Percentiles rank a stretch among this genome's conserved stretches.
Evolutionary conservation across 2,329 filamentous ascomycete genomes (phyloP).

Genomic region (Ceratocystiopsis minuta): DNA sequence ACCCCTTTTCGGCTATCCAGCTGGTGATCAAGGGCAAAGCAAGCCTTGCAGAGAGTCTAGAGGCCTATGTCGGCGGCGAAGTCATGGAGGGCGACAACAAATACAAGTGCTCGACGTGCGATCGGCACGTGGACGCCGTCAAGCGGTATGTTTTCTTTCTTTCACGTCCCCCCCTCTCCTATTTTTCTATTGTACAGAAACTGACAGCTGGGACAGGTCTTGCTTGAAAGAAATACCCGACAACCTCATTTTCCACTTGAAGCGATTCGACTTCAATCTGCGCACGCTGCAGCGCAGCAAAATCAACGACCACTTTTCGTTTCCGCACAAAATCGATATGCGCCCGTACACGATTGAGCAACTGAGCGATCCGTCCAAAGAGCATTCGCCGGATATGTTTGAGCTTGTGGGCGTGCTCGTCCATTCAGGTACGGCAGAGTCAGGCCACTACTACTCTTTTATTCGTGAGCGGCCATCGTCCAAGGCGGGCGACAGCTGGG

Average conservation of each 20-base stretch:
- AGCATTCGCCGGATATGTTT: conserved; percentile 54
- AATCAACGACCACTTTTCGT: conserved; percentile 88
- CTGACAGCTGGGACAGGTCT: conserved; percentile 30
- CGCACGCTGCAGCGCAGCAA: conserved; percentile 66
- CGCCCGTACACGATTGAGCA: conserved; percentile 77
- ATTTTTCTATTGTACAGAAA: not conserved
- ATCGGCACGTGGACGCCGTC: conserved; percentile 77
- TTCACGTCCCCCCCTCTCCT: not conserved
- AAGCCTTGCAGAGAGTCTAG: conserved; percentile 67
- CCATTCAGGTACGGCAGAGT: conserved; percentile 81
- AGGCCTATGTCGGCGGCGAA: conserved; percentile 92
- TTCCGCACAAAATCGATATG: conserved; percentile 72
- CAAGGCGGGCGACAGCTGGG: conserved; percentile 39
- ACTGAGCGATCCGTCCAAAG: conserved; percentile 43
- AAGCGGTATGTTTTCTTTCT: conserved; percentile 40
- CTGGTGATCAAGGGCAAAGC: conserved; percentile 90
- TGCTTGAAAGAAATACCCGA: conserved; percentile 87
- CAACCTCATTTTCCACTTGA: conserved; percentile 89
- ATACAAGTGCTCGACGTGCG: conserved; percentile 88
- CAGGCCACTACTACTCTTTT: conserved; percentile 94
- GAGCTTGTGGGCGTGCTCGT: conserved; percentile 91
- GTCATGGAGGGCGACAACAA: conserved; percentile 97
- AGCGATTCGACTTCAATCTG: conserved; percentile 69
- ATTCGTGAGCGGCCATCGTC: conserved; percentile 58
- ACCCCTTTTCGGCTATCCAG: conserved; percentile 86